These are phyloP conservation scores for Prunus davidiana DNA, from an alignment of 306 rosid species.

Conservation along the genomic window DNA sequence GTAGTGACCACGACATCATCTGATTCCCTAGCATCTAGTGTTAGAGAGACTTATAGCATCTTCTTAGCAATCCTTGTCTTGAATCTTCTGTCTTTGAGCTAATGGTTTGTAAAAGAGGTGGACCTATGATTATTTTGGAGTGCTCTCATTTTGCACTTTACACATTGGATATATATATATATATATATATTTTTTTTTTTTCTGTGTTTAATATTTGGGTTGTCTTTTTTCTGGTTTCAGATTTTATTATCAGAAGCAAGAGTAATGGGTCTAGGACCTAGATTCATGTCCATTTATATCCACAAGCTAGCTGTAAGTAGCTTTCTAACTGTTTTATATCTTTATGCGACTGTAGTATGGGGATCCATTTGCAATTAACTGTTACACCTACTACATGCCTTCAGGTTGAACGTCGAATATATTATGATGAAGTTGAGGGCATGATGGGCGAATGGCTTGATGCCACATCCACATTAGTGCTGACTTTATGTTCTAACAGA, in stretches of 20 bases:
- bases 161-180: background rate
- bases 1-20: background rate
- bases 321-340: background rate
- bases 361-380: background rate
- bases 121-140: background rate
- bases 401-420: conserved; percentile 81
- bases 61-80: background rate
- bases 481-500: conserved; percentile 47
- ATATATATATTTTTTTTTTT: background rate
- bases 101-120: background rate
- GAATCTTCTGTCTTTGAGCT: background rate
- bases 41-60: background rate
- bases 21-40: background rate
- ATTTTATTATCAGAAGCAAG: conserved; percentile 75
- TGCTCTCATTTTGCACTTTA: background rate
- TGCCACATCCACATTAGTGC: conserved; percentile 77
- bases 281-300: conserved; percentile 84
- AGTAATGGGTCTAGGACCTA: conserved; percentile 85
- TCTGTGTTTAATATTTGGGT: conserved; percentile 13
- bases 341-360: background rate
- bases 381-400: conserved; percentile 1
- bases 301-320: conserved; percentile 81
- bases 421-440: conserved; percentile 85
- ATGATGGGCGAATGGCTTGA: conserved; percentile 81
- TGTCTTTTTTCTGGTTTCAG: conserved; percentile 40